phyloP scores from a whole-genome alignment of 345 rosid species.

The Citrus cavaleriei region DNA sequence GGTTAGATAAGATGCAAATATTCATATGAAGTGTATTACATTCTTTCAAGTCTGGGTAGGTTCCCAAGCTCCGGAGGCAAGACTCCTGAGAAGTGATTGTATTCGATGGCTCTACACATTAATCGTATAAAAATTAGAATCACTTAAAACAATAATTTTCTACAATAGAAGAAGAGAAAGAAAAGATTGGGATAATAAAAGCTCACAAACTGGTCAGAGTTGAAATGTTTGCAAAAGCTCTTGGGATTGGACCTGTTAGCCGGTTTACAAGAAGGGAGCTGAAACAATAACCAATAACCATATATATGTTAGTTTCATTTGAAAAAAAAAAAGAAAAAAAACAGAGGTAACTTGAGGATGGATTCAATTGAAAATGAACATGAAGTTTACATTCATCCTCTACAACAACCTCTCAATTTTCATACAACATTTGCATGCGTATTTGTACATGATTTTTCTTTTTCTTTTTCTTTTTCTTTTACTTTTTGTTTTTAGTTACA shows the following conservation, averaged over 20 bases:
- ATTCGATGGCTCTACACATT: constrained; percentile 15
- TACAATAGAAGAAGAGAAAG: neutral
- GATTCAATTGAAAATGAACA: neutral
- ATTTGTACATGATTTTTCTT: too few relatives aligned
- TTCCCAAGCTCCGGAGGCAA: constrained; percentile 37
- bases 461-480: too few relatives aligned
- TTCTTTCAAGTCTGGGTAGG: neutral
- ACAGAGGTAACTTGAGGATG: neutral
- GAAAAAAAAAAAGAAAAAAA: too few relatives aligned
- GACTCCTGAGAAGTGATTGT: constrained; percentile 27
- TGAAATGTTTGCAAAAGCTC: constrained; percentile 42
- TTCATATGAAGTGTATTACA: constrained; percentile 15
- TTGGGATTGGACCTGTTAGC: constrained; percentile 46
- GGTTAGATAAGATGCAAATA: neutral
- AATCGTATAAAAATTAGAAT: neutral
- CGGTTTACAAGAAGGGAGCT: constrained; percentile 49
- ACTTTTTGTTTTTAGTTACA: too few relatives aligned
- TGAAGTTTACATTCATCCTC: neutral
- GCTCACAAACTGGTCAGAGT: constrained; percentile 43
- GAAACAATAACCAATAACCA: constrained; percentile 1
- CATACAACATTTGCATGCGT: too few relatives aligned
- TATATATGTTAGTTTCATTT: too few relatives aligned
- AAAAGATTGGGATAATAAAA: neutral
- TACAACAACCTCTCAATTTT: neutral
- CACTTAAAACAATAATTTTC: neutral